Conservation (phyloP, 805 yeast genomes). For the Kluyveromyces aestuarii region DNA sequence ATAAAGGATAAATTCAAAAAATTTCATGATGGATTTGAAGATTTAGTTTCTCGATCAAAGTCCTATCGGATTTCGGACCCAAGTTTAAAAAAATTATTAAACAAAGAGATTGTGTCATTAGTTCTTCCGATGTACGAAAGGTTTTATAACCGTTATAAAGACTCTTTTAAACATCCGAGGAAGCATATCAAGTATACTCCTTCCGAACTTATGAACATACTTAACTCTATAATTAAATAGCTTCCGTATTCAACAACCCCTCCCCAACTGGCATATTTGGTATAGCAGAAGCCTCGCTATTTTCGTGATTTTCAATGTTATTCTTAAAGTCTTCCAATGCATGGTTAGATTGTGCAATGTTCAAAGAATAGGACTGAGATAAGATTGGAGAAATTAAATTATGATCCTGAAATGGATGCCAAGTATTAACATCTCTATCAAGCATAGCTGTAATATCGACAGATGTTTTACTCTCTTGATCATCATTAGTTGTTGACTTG, state of each 20-base stretch:
- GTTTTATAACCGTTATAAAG: constrained; percentile 57
- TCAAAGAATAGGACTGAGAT: constrained; percentile 11
- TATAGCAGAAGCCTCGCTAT: neutral
- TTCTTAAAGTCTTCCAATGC: constrained; percentile 19
- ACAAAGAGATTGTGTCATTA: constrained; percentile 59
- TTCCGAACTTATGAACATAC: constrained; percentile 19
- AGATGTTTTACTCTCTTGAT: constrained; percentile 18
- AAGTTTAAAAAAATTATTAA: constrained; percentile 50
- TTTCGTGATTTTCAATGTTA: neutral
- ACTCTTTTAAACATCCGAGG: constrained; percentile 28
- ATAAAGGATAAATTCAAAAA: constrained; percentile 77
- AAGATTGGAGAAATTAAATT: constrained; percentile 9
- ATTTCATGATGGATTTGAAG: constrained; percentile 80
- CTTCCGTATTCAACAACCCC: neutral
- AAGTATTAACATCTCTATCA: constrained; percentile 16
- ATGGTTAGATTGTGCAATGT: constrained; percentile 13
- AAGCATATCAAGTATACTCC: constrained; percentile 31
- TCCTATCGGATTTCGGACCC: constrained; percentile 59
- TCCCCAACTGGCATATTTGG: neutral
- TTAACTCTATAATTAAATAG: constrained; percentile 20
- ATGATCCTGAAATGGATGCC: constrained; percentile 21
- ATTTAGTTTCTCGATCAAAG: constrained; percentile 56
- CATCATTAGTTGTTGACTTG: neutral
- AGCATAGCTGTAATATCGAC: constrained; percentile 33
- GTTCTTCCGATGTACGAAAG: constrained; percentile 79